Evolutionary conservation across 2,329 filamentous ascomycete genomes (phyloP).

Genomic region (Trichophyton equinum): DNA sequence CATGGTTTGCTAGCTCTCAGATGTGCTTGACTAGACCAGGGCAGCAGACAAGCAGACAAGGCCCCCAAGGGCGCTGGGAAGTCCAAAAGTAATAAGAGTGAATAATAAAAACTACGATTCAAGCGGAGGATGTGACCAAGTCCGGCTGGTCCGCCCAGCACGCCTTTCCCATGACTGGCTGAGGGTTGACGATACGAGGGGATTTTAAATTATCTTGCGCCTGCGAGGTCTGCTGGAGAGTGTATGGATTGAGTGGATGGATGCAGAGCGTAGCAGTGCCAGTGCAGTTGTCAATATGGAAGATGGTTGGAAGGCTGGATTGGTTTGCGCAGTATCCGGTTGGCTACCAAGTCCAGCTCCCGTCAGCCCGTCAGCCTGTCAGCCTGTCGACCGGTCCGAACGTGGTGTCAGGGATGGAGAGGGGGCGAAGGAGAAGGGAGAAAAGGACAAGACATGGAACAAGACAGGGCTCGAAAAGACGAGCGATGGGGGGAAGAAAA

Average conservation of each 20-base stretch:
- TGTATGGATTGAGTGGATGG: not conserved
- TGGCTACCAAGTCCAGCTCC: not conserved
- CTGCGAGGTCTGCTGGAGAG: not conserved
- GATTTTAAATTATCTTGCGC: not conserved
- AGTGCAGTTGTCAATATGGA: not conserved
- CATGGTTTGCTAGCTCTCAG: no score
- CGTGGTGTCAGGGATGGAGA: conserved; percentile 1
- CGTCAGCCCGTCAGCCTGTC: not conserved
- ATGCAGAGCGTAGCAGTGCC: not conserved
- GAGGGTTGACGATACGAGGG: not conserved
- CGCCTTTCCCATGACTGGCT: not conserved
- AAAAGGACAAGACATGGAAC: not conserved
- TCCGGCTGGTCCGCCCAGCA: not conserved
- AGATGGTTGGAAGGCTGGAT: not conserved
- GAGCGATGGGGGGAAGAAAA: not conserved
- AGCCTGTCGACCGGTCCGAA: not conserved
- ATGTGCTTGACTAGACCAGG: no score
- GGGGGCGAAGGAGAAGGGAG: not conserved
- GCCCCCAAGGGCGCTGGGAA: not conserved
- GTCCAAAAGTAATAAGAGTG: not conserved
- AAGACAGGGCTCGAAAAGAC: no score
- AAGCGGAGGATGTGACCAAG: not conserved
- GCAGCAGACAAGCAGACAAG: not conserved
- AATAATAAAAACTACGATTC: not conserved
- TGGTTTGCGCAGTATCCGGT: not conserved